Conservation (phyloP, 345 rosid species). For the Linum trigynum region DNA sequence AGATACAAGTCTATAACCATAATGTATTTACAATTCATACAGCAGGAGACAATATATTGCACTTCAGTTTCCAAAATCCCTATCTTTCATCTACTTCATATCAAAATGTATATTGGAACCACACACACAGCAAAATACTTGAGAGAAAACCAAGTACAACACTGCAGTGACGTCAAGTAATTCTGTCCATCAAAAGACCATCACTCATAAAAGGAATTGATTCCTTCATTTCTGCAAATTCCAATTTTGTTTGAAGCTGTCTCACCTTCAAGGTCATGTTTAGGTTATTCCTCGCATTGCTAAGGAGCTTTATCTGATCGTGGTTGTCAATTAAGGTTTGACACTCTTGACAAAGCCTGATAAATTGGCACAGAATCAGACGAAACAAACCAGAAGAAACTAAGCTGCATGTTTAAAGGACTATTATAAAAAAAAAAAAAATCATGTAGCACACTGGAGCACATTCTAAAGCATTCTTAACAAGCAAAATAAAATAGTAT, state of each 20-base stretch:
- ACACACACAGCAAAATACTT: no score
- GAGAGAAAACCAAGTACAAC: no score
- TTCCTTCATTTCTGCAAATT: background rate
- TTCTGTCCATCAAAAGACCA: no score
- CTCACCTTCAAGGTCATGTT: constrained; percentile 79
- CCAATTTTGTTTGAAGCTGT: background rate
- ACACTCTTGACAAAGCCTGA: constrained; percentile 89
- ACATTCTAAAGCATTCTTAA: background rate
- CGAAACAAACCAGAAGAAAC: constrained; percentile 6
- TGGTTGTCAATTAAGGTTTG: constrained; percentile 95
- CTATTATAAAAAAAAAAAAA: background rate
- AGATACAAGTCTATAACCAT: no score
- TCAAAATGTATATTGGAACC: no score
- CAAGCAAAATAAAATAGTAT: background rate
- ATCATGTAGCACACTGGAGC: background rate
- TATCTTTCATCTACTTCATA: no score
- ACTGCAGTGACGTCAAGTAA: no score
- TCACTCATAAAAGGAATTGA: no score
- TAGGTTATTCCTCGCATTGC: constrained; percentile 89
- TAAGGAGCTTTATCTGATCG: constrained; percentile 93
- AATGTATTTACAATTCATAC: no score
- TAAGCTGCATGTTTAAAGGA: background rate
- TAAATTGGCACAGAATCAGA: no score
- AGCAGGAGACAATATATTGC: no score
- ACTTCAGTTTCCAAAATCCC: no score